Evolutionary conservation across 2,329 filamentous ascomycete species (phyloP).

Genomic region (Pseudogymnoascus sp.): DNA sequence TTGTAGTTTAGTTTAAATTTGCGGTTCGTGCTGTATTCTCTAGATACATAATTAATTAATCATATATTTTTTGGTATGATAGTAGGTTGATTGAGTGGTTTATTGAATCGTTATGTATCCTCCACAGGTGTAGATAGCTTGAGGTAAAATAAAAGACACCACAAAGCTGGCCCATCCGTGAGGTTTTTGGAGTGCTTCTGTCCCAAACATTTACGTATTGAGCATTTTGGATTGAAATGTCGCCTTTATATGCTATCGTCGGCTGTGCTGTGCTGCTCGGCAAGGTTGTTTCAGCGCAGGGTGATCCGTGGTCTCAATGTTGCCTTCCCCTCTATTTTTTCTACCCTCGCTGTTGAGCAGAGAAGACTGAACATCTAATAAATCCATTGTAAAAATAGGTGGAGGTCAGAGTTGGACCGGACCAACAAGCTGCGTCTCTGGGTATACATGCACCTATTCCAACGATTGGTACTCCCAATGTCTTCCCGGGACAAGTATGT

Average conservation of each 20-base stretch:
- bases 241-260: not conserved
- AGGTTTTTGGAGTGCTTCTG: not conserved
- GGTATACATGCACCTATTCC: constrained; percentile 23
- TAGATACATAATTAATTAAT: not conserved
- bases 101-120: not conserved
- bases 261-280: not conserved
- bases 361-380: not conserved
- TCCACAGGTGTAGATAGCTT: not conserved
- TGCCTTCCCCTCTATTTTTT: not conserved
- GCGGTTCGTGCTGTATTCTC: not conserved
- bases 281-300: not conserved
- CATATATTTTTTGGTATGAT: not conserved
- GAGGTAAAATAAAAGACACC: not conserved
- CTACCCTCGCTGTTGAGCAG: no score
- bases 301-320: not conserved
- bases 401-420: constrained; percentile 27
- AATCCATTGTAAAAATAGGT: constrained; percentile 7
- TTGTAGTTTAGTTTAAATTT: not conserved
- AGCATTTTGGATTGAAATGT: not conserved
- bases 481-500: constrained; percentile 17
- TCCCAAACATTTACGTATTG: not conserved
- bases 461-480: constrained; percentile 30
- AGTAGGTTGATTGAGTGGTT: not conserved
- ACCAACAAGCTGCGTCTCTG: constrained; percentile 25
- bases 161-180: not conserved